Evolutionary conservation across 2,329 filamentous ascomycete genomes (phyloP).

Genomic region (Monosporascus sp.): DNA sequence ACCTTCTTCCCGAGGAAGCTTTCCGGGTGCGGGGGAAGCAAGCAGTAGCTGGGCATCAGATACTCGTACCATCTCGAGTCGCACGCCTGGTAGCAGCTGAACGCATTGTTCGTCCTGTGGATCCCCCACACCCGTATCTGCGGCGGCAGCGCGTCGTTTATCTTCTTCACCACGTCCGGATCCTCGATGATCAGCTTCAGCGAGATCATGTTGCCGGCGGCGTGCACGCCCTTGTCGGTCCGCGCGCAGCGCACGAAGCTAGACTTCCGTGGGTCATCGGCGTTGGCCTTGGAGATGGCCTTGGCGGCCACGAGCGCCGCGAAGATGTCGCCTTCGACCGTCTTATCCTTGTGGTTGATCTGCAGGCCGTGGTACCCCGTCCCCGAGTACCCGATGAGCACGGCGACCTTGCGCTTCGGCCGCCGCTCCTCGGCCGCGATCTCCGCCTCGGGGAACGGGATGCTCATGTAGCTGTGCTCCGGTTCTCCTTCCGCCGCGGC

Average conservation of each 20-base stretch:
- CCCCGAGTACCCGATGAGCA: conserved; percentile 91
- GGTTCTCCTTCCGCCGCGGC: conserved; percentile 29
- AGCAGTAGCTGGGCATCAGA: conserved; percentile 85
- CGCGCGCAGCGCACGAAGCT: conserved; percentile 89
- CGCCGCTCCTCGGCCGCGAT: conserved; percentile 80
- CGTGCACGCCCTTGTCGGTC: conserved; percentile 96
- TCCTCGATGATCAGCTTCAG: conserved; percentile 96
- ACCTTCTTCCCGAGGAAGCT: conserved; percentile 81
- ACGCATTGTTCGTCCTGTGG: conserved; percentile 79
- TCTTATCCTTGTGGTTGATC: conserved; percentile 76
- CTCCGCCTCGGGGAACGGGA: conserved; percentile 66
- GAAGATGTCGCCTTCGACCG: conserved; percentile 94
- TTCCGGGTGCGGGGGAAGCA: conserved; percentile 85
- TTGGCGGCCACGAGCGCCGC: conserved; percentile 84
- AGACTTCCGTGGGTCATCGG: conserved; percentile 93
- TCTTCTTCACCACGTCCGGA: conserved; percentile 77
- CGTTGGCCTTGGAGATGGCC: conserved; percentile 94
- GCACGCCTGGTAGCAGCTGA: conserved; percentile 91
- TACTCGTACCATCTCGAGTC: conserved; percentile 98
- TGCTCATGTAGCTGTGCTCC: conserved; percentile 45
- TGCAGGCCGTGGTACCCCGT: conserved; percentile 98
- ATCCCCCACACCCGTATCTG: conserved; percentile 97
- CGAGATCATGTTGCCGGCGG: conserved; percentile 90
- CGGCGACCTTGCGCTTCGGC: conserved; percentile 94
- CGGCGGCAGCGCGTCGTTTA: conserved; percentile 76